Conservation (phyloP, 1,284 basidiomycete genomes). For the Peniophora sp. region DNA sequence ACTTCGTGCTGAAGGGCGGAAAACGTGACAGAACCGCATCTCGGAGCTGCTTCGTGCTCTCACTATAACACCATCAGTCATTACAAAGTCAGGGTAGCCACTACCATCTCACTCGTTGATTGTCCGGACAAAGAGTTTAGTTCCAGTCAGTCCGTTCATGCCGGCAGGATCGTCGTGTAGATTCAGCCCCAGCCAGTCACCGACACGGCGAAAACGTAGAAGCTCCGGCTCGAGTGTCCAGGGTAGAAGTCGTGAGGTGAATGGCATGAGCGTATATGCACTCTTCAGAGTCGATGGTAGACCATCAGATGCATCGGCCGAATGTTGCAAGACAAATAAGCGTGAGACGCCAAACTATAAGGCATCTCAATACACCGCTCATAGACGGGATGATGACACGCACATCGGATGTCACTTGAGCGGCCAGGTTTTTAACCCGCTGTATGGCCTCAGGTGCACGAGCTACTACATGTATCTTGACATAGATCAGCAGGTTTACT, state of each 20-base stretch:
- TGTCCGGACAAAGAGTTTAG: too few species aligned
- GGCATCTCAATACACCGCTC: background rate
- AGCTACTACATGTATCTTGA: slow-evolving; percentile 48
- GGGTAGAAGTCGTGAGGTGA: slow-evolving; percentile 39
- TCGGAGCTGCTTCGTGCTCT: background rate
- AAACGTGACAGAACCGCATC: background rate
- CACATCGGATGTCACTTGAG: slow-evolving; percentile 29
- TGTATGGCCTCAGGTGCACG: slow-evolving; percentile 31
- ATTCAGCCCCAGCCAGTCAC: slow-evolving; percentile 10
- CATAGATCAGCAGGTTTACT: too few species aligned
- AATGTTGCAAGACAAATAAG: background rate
- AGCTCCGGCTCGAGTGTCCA: slow-evolving; percentile 37
- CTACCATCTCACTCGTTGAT: too few species aligned
- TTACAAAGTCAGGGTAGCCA: too few species aligned
- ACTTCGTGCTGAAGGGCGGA: too few species aligned
- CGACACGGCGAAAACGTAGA: slow-evolving; percentile 54
- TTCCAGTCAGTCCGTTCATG: background rate
- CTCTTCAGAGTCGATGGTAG: slow-evolving; percentile 10
- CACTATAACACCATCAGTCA: background rate
- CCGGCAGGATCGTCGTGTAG: background rate
- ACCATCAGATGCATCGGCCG: background rate
- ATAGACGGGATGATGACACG: background rate
- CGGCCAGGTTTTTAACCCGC: slow-evolving; percentile 43
- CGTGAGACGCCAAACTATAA: background rate
- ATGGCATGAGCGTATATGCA: slow-evolving; percentile 58